Evolutionary conservation across 75 land plant species (phyloP).

Genomic region (Pseudotsuga menziesii): DNA sequence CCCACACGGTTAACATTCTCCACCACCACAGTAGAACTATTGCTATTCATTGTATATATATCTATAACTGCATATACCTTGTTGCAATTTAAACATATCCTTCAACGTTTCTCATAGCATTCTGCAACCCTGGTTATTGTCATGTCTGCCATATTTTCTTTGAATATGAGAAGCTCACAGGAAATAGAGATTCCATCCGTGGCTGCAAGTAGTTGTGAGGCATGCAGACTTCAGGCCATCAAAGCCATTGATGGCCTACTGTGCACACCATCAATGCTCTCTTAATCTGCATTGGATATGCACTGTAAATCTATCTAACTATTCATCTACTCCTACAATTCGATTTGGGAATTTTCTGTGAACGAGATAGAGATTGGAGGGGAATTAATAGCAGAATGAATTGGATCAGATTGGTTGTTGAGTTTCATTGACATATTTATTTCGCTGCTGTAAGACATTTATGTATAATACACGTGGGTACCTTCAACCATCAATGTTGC

Average conservation of each 20-base stretch:
- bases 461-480: background rate
- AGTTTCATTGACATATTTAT: background rate
- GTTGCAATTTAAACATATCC: background rate
- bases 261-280: background rate
- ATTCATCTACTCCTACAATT: background rate
- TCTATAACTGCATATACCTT: background rate
- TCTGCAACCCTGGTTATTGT: too few species aligned
- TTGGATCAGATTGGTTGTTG: background rate
- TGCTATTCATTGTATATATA: constrained; percentile 1
- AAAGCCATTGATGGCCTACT: background rate
- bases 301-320: background rate
- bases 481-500: too few species aligned
- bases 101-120: background rate
- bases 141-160: too few species aligned
- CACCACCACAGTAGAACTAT: constrained; percentile 5
- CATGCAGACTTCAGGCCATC: background rate
- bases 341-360: background rate
- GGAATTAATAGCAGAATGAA: background rate
- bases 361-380: background rate
- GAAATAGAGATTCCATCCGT: too few species aligned
- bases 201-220: background rate
- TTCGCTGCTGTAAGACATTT: background rate
- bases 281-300: background rate
- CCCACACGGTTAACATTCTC: constrained; percentile 41
- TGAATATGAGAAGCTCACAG: too few species aligned